Evolutionary conservation across 2,329 filamentous ascomycete genomes (phyloP).

Genomic region (Aspergillus tanneri): DNA sequence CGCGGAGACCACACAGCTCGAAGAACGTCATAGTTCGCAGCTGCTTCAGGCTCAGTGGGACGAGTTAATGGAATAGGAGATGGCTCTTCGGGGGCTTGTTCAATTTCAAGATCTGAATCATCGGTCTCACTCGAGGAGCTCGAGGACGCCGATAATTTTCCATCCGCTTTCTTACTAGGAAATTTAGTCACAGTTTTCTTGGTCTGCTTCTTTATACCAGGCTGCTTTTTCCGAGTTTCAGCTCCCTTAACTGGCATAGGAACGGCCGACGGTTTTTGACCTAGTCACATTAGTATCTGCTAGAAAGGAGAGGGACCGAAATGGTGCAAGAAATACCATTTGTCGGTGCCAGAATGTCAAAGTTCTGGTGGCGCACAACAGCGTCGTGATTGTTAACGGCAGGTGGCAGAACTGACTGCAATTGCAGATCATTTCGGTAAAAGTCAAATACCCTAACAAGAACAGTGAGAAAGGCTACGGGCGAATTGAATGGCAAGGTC

Average conservation of each 20-base stretch:
- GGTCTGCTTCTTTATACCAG: constrained; percentile 23
- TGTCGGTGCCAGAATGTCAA: constrained; percentile 5
- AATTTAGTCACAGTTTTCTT: constrained; percentile 26
- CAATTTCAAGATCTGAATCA: constrained; percentile 52
- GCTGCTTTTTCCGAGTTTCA: constrained; percentile 22
- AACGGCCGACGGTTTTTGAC: constrained; percentile 13
- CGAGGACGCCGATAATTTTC: constrained; percentile 42
- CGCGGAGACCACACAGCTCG: constrained; percentile 61
- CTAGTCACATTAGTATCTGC: constrained; percentile 9
- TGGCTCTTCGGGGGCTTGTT: constrained; percentile 50
- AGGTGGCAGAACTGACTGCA: constrained; percentile 20
- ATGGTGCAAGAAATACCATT: constrained; percentile 14
- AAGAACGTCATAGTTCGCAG: constrained; percentile 59
- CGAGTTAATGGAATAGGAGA: constrained; percentile 56
- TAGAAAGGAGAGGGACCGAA: neutral
- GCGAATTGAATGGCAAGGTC: neutral
- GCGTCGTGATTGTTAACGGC: neutral
- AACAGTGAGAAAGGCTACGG: constrained; percentile 4
- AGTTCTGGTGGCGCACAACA: constrained; percentile 2
- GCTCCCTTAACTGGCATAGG: constrained; percentile 15
- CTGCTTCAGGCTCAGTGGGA: constrained; percentile 54
- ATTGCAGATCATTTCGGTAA: constrained; percentile 29
- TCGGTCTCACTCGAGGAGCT: constrained; percentile 53
- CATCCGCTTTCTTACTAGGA: constrained; percentile 24
- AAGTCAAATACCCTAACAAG: constrained; percentile 24